Evolutionary conservation across 495 filamentous ascomycete species (phyloP).

Genomic region (Neurospora pannonica): DNA sequence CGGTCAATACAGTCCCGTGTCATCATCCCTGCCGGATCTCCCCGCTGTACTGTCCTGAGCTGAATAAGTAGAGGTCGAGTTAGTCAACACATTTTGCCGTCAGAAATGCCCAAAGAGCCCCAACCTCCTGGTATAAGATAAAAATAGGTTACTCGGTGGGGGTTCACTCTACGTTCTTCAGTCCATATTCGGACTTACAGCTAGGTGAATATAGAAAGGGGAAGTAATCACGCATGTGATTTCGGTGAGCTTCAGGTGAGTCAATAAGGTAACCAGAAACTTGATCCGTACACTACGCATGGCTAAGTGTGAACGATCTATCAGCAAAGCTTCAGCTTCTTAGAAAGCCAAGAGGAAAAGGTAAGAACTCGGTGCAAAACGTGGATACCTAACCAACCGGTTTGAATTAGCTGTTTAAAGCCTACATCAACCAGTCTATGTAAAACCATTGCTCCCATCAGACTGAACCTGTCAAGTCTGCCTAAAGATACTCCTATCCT

Average conservation of each 20-base stretch:
- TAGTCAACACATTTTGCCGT: not conserved
- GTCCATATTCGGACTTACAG: not conserved
- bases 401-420: not conserved
- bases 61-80: not conserved
- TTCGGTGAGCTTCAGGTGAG: not conserved
- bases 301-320: not conserved
- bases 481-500: not conserved
- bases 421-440: not conserved
- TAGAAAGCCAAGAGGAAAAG: too few relatives aligned
- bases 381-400: not conserved
- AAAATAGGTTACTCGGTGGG: not conserved
- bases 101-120: not conserved
- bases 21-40: not conserved
- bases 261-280: not conserved
- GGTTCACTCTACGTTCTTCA: not conserved
- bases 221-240: not conserved
- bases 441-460: not conserved
- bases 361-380: not conserved
- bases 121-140: not conserved
- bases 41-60: not conserved
- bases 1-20: not conserved
- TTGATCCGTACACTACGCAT: not conserved
- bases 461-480: not conserved
- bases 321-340: not conserved
- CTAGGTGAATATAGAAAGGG: not conserved